A percentile compares a stretch with the other conserved stretches of the same genome.
Conservation (phyloP, 2,329 filamentous ascomycete species). For the Cordyceps cateniannulata region DNA sequence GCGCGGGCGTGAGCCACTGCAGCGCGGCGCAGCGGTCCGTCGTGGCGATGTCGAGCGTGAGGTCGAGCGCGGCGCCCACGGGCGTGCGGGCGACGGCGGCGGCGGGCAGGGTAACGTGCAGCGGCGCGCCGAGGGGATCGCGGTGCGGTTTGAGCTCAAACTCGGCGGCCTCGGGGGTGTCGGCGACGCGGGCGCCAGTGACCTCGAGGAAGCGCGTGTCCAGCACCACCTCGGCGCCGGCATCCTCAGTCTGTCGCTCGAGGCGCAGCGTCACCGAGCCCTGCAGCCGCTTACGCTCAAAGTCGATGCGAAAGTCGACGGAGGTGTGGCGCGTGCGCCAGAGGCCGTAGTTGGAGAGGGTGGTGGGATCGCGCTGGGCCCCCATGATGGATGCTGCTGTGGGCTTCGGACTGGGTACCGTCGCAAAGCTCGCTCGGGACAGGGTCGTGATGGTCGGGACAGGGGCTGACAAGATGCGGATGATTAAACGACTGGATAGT, state of each 20-base stretch:
- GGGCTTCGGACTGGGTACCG: background rate
- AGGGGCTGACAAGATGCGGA: background rate
- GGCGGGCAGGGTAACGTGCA: slow-evolving; percentile 57
- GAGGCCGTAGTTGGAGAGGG: slow-evolving; percentile 82
- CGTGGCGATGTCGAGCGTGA: slow-evolving; percentile 68
- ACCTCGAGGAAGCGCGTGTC: slow-evolving; percentile 84
- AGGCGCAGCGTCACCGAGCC: slow-evolving; percentile 73
- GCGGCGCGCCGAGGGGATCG: slow-evolving; percentile 68
- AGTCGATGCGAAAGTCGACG: slow-evolving; percentile 76
- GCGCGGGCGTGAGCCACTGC: slow-evolving; percentile 89
- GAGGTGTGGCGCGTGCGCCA: slow-evolving; percentile 81
- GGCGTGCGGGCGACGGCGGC: slow-evolving; percentile 38
- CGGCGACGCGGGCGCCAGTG: slow-evolving; percentile 62
- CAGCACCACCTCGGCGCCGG: slow-evolving; percentile 71
- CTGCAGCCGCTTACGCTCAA: slow-evolving; percentile 67
- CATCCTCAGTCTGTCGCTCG: slow-evolving; percentile 66
- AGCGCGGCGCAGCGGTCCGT: slow-evolving; percentile 85
- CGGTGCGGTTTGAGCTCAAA: slow-evolving; percentile 66
- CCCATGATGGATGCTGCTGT: slow-evolving; percentile 5
- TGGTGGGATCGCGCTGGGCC: slow-evolving; percentile 71
- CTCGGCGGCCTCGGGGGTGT: slow-evolving; percentile 32
- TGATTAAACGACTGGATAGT: background rate
- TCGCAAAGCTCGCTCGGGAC: background rate
- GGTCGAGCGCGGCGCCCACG: slow-evolving; percentile 45
- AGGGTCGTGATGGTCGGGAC: background rate